Evolutionary conservation across 495 filamentous ascomycete species (phyloP), one percentile per base, ranked within the genome.

Genomic region (Hapsidospora chrysogenum): DNA sequence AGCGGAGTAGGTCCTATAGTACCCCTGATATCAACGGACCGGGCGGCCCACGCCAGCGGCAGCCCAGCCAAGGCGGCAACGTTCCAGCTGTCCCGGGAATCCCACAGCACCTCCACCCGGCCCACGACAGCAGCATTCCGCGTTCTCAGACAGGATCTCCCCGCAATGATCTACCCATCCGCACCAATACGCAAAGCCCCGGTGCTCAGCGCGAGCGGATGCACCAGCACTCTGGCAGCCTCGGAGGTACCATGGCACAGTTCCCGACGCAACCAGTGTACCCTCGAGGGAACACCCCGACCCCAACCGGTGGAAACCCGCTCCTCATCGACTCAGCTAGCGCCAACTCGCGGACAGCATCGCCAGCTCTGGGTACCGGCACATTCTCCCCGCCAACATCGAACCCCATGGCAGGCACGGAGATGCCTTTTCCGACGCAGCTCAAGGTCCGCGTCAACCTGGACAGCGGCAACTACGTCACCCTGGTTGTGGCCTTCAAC

Each of bases 361-460:
- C 56, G 1, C 54, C 57, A 1, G 39, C 49, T 1, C 47, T 55
- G 3, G 48, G 38, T 4, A 59, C 48, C 14, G 56, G 50, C 6
- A 52, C 56, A 8, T 44, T 56, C 14, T 32, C 25, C 1, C 36
- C 20, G 22, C 17, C 16, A 6, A 11, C 23, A 6, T 11, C 6
- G 57, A 58, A 45, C 23, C 30, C 46, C 3, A 43, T 56, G 23
- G 58, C 66, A 18, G 72, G 63, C 9, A 44, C 53, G 21, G 73
- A 70, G 20, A 58, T 76, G 31, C 58, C 72, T 4, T 63, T 76
- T 45, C 73, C 83, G 4, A 80, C 76, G 11, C 92, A 96, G 45
- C 67, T 97, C 35, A 95, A 93, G 51, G 85, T 94, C 35, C 92
- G 85, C 55, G 85, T 97, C 22, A 82, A 83, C 46, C 89, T 80